Percentiles rank a stretch among this genome's conserved stretches.
Conservation (phyloP, 2,329 filamentous ascomycete genomes). For the Ilyonectria mors-panacis region DNA sequence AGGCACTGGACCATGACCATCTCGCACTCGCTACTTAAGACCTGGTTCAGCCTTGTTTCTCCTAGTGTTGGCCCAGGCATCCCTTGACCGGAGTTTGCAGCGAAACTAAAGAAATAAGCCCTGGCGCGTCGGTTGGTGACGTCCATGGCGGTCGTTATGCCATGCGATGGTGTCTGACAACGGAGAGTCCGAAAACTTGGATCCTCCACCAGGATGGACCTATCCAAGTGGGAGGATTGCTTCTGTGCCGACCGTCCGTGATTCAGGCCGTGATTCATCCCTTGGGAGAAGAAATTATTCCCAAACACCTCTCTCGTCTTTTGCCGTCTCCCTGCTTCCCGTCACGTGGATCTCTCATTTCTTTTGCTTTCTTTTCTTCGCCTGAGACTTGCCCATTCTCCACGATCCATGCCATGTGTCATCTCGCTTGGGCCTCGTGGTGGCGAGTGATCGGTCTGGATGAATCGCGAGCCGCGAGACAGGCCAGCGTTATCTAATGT, state of each 20-base stretch:
- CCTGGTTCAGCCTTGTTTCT: background rate
- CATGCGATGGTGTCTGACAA: background rate
- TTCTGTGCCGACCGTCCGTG: slow-evolving; percentile 4
- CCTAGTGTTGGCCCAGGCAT: too few relatives aligned
- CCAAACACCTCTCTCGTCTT: background rate
- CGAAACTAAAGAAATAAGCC: background rate
- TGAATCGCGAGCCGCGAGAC: background rate
- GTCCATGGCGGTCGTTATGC: slow-evolving; percentile 1
- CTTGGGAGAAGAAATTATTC: slow-evolving; percentile 7
- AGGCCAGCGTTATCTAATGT: background rate
- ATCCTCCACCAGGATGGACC: too few relatives aligned
- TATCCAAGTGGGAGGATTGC: slow-evolving; percentile 4
- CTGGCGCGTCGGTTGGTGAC: background rate
- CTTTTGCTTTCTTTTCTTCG: background rate
- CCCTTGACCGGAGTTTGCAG: background rate
- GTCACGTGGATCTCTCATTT: background rate
- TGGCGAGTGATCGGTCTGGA: background rate
- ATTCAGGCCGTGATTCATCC: background rate
- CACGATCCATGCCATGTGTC: background rate
- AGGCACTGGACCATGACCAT: background rate
- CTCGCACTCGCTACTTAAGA: background rate
- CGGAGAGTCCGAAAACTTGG: background rate
- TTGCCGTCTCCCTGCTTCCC: background rate
- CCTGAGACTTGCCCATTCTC: background rate
- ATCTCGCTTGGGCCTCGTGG: background rate